Base-by-base conservation (phyloP, 257 asterid species). In the Phtheirospermum japonicum region DNA sequence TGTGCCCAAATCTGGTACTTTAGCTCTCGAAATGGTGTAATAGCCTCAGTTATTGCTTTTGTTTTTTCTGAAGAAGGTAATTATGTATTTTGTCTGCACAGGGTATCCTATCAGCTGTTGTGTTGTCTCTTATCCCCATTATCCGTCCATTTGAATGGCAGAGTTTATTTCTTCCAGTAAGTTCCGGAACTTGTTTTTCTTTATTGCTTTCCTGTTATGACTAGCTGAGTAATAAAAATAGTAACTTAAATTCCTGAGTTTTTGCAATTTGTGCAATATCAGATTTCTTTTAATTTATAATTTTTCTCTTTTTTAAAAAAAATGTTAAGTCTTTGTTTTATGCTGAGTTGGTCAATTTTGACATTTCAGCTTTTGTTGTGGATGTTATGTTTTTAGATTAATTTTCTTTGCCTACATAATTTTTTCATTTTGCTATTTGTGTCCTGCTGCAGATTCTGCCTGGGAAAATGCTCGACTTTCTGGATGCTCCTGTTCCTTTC, bases 131-230 rank as follows among this genome's bases (percentile, higher is more conserved):
- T 70, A 80, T 88, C 61, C 96, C 98, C 62, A 77, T 91, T 57
- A 86, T 91, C 69, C 94, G 92, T 65, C 98, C 98, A 71, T 91
- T 91, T 68, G 92, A 91, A 70, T 91, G 98, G 98, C 98, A 91
- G 76, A 91, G 98, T 80, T 86, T 91, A 71, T 88, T 88, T 74
- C 87, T 91, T 71, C 96, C 98, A 9, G 98, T 91, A 83, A 75
- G 90, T 81, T 78, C 57, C 63, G 71, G 63, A 40, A 50, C 68
- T 39, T n/a, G n/a, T n/a, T 28, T 48, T 52, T 59, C 45, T 40
- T 43, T 2, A 36, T 61, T 59, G 54, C 58, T 28, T 57, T 71
- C 36, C 52, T n/a, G 48, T 61, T 70, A 11, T 34, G 48, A 67
- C 57, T 63, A 57, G 62, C 16, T 48, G 26, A 34, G 57, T 40